phyloP scores from a whole-genome alignment of 225 moss, liverwort and hornwort species.

The Straminergon stramineum region DNA sequence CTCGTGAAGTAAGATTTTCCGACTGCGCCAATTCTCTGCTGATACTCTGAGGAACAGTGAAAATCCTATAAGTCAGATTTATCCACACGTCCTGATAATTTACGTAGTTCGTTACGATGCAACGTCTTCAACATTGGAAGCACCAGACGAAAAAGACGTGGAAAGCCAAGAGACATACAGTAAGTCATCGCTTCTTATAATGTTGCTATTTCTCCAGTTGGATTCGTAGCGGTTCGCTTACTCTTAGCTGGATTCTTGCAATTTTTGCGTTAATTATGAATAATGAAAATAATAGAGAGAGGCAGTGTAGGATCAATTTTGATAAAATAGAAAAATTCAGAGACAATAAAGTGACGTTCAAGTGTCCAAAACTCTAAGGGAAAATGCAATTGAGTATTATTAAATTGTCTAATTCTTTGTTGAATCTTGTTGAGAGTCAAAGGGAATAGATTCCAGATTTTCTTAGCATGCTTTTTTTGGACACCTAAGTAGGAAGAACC shows the following conservation, averaged over 20 bases:
- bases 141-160: neutral
- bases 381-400: neutral
- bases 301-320: neutral
- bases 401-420: neutral
- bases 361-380: neutral
- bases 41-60: constrained; percentile 8
- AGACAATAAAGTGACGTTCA: neutral
- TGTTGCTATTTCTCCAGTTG: neutral
- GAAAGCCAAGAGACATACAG: neutral
- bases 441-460: neutral
- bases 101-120: neutral
- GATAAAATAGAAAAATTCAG: neutral
- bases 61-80: neutral
- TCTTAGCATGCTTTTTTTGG: neutral
- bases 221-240: neutral
- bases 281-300: neutral
- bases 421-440: neutral
- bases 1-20: constrained; percentile 31
- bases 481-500: neutral
- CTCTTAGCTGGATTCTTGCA: neutral
- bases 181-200: neutral
- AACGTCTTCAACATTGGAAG: neutral
- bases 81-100: neutral
- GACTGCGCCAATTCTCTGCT: neutral
- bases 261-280: neutral